These are phyloP conservation scores for Heterobasidion occidentale DNA, from an alignment of 1,284 basidiomycete genomes.

Conservation along the genomic window DNA sequence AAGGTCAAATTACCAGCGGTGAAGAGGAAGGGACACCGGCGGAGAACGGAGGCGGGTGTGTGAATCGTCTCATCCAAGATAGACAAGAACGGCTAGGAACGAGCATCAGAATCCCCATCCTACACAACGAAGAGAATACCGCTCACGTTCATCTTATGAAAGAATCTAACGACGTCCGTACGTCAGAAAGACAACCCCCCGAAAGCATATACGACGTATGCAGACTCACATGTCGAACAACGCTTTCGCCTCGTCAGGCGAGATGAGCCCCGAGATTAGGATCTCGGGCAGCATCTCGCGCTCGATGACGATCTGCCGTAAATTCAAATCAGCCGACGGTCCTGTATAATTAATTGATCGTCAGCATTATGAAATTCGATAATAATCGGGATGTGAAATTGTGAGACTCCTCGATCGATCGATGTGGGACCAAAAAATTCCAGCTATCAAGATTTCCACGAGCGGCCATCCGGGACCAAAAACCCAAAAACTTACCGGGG, in stretches of 20 bases:
- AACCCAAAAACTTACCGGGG: slow-evolving; percentile 11
- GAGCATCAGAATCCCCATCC: not conserved
- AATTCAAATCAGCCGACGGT: slow-evolving; percentile 22
- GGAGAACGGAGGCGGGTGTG: slow-evolving; percentile 25
- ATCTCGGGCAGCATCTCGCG: slow-evolving; percentile 35
- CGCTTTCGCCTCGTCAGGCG: slow-evolving; percentile 31
- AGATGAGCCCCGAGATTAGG: slow-evolving; percentile 33
- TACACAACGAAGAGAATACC: not conserved
- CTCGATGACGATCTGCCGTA: slow-evolving; percentile 36
- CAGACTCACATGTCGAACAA: slow-evolving; percentile 36
- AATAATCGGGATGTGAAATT: too few relatives aligned
- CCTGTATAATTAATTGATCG: slow-evolving; percentile 20
- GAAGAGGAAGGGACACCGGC: slow-evolving; percentile 32
- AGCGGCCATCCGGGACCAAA: too few relatives aligned
- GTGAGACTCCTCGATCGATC: too few relatives aligned
- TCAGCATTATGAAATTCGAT: slow-evolving; percentile 6
- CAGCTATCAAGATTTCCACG: too few relatives aligned
- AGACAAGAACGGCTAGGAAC: slow-evolving; percentile 21
- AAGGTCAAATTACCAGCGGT: slow-evolving; percentile 23
- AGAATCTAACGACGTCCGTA: slow-evolving; percentile 18
- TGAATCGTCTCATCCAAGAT: slow-evolving; percentile 31
- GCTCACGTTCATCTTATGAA: slow-evolving; percentile 26
- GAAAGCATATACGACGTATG: not conserved
- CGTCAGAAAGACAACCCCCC: too few relatives aligned
- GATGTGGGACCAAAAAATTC: too few relatives aligned